Base-by-base conservation (phyloP, 176 grass and related monocot species). In the Pharus latifolius region DNA sequence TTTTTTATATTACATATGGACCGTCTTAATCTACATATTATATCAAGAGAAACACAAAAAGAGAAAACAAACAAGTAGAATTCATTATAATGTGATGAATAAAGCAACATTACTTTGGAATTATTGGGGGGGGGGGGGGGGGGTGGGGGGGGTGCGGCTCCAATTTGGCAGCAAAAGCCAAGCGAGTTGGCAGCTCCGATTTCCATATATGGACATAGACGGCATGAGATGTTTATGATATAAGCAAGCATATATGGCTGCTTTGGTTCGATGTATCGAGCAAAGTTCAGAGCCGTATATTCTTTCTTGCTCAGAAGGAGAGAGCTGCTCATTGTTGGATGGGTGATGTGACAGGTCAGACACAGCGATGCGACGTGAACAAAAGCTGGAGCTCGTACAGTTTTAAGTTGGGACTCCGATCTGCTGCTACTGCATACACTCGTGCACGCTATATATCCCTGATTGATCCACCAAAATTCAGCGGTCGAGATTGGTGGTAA, bases 321-420 rank as follows among this genome's bases (percentile, higher is more conserved):
- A n/a, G n/a, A n/a, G n/a, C n/a, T n/a, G n/a, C n/a, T n/a, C n/a
- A n/a, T n/a, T n/a, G n/a, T n/a, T n/a, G n/a, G n/a, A n/a, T n/a
- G n/a, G n/a, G n/a, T n/a, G 65, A 69, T 15, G 47, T 19, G 65
- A 69, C 65, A 5, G 65, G 30, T 69, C 65, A 25, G 65, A 62
- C 24, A 41, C 40, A 56, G 26, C 13, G 52, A 42, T 37, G 60
- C 24, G 60, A 63, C 60, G 14, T 43, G 34, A 67, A 67, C 45
- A 67, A 67, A 67, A 67, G 64, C 64, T 49, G 19, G 37, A 17
- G 10, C 19, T 23, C 34, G 34, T 25, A 23, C 59, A 23, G 12
- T n/a, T n/a, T n/a, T n/a, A n/a, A n/a, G n/a, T 10, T 62, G 12
- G 22, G 1, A 33, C 16, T 65, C 13, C 6, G 22, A 10, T 13